A percentile compares a stretch with the other conserved stretches of the same genome.
Conservation (phyloP, 2,329 filamentous ascomycete genomes). For the Cladophialophora exuberans region DNA sequence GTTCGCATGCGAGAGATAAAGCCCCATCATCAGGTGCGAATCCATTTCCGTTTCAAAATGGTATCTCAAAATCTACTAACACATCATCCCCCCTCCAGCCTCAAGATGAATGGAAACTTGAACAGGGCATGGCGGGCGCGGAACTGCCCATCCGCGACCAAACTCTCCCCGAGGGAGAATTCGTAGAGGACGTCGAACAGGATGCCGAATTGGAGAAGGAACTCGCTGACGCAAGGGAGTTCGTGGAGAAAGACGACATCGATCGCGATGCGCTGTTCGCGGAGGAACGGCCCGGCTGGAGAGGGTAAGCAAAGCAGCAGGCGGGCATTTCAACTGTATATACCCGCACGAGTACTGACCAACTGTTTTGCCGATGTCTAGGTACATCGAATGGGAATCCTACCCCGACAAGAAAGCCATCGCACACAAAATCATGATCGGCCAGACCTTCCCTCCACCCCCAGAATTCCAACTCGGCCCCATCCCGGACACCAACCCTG, state of each 20-base stretch:
- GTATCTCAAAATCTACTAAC: conserved; percentile 11
- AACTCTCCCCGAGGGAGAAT: conserved; percentile 42
- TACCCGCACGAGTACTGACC: too few relatives aligned
- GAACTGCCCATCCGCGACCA: conserved; percentile 54
- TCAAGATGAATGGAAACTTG: conserved; percentile 57
- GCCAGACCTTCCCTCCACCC: conserved; percentile 53
- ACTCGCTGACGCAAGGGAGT: conserved; percentile 15
- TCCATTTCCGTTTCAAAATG: neutral
- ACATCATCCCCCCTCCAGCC: conserved; percentile 21
- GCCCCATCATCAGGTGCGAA: conserved; percentile 20
- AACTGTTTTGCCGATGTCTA: too few relatives aligned
- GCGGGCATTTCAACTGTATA: too few relatives aligned
- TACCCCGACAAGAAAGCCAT: conserved; percentile 69
- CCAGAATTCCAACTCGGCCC: conserved; percentile 62
- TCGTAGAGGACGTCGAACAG: conserved; percentile 39
- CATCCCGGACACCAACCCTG: conserved; percentile 61
- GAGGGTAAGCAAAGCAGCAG: conserved; percentile 40
- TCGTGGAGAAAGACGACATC: conserved; percentile 44
- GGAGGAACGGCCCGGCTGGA: conserved; percentile 52
- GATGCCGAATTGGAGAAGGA: conserved; percentile 20
- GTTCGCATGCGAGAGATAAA: conserved; percentile 19
- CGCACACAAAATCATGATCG: conserved; percentile 59
- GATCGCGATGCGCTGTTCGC: conserved; percentile 45
- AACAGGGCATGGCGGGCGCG: conserved; percentile 54
- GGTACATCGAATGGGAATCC: conserved; percentile 71